Conservation (phyloP, 1,284 basidiomycete genomes). For the Naganishia sp. region DNA sequence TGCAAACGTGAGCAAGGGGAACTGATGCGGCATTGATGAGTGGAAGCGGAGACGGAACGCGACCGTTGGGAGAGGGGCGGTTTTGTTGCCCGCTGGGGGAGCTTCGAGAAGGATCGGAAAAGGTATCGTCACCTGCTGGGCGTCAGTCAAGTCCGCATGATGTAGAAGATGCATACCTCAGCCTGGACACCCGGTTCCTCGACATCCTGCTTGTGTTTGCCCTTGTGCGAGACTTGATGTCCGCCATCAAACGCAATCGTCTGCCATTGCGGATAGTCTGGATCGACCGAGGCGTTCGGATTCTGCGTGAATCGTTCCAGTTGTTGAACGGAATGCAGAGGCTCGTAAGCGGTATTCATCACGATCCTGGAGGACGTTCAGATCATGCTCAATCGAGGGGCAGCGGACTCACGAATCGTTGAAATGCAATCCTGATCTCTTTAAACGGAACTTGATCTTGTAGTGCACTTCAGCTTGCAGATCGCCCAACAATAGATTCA, state of each 20-base stretch:
- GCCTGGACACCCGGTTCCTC: constrained; percentile 1
- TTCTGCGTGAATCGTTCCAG: constrained; percentile 6
- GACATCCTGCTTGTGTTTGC: background rate
- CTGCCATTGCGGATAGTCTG: constrained; percentile 22
- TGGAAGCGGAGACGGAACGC: constrained; percentile 21
- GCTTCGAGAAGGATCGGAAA: constrained; percentile 9
- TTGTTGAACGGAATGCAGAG: constrained; percentile 3
- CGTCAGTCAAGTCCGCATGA: background rate
- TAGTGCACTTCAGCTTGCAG: constrained; percentile 19
- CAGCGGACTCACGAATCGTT: constrained; percentile 19
- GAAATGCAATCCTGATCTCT: constrained; percentile 10
- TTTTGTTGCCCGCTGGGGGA: background rate
- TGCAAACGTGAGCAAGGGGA: constrained; percentile 25
- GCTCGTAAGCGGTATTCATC: constrained; percentile 6
- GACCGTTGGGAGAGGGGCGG: constrained; percentile 2
- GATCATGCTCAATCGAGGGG: background rate
- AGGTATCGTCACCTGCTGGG: constrained; percentile 10
- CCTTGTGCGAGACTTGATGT: constrained; percentile 12
- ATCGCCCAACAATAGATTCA: constrained; percentile 15
- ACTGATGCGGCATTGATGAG: constrained; percentile 17
- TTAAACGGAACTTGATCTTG: constrained; percentile 6
- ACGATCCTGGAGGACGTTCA: constrained; percentile 2
- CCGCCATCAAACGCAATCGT: constrained; percentile 14
- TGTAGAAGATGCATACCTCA: constrained; percentile 1
- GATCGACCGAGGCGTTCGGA: constrained; percentile 3